Conservation (phyloP, 2,329 filamentous ascomycete genomes). For the Juglanconis juglandina region DNA sequence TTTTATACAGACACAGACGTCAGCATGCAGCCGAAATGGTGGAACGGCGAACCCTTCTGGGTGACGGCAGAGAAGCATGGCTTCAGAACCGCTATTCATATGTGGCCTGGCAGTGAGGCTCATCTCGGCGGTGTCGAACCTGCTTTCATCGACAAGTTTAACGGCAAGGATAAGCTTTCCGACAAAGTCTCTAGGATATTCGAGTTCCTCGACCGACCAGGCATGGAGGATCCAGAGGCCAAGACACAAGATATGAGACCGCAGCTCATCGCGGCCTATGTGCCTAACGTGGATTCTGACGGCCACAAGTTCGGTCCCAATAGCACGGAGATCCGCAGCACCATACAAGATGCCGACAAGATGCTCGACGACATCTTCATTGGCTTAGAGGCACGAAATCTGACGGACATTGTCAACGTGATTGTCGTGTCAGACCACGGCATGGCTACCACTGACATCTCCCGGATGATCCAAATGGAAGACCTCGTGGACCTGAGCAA, state of each 20-base stretch:
- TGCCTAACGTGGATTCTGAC: constrained; percentile 84
- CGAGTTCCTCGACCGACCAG: constrained; percentile 79
- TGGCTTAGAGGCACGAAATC: constrained; percentile 75
- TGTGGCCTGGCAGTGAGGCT: constrained; percentile 98
- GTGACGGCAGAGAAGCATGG: constrained; percentile 82
- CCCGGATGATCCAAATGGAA: constrained; percentile 82
- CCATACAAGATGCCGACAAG: constrained; percentile 73
- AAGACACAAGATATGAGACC: constrained; percentile 61
- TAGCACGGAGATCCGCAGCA: constrained; percentile 80
- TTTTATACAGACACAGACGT: constrained; percentile 75
- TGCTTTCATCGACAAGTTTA: constrained; percentile 79
- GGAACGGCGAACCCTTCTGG: constrained; percentile 93
- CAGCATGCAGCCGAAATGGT: constrained; percentile 87
- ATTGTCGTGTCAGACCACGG: constrained; percentile 97
- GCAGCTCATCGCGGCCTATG: constrained; percentile 90
- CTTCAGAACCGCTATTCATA: constrained; percentile 79
- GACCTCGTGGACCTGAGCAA: constrained; percentile 76
- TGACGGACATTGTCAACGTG: constrained; percentile 87
- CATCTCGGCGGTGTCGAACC: constrained; percentile 73
- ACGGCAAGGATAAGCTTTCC: constrained; percentile 68
- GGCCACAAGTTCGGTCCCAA: constrained; percentile 91
- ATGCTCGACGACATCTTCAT: constrained; percentile 77
- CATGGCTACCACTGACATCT: constrained; percentile 87
- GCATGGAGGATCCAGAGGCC: constrained; percentile 55
- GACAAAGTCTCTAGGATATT: constrained; percentile 78